Evolutionary conservation across 306 rosid species (phyloP).

Genomic region (Prunus mongolica): DNA sequence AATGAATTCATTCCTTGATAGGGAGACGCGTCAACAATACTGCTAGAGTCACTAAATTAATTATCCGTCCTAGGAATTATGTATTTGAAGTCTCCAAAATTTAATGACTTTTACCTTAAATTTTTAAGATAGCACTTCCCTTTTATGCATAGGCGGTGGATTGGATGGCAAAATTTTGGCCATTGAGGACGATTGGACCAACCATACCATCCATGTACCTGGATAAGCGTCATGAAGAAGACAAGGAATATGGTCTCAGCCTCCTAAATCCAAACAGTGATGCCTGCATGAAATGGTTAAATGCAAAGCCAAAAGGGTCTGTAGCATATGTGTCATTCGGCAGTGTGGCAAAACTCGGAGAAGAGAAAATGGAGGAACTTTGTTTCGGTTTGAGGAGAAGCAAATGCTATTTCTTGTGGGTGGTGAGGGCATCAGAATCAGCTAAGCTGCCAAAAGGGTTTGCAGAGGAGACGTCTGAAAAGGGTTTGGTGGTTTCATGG

Average conservation of each 20-base stretch:
- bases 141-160: conserved; percentile 9
- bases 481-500: conserved; percentile 4
- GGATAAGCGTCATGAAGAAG: conserved; percentile 30
- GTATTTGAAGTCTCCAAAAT: no score
- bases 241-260: conserved; percentile 23
- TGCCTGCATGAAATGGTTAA: conserved; percentile 31
- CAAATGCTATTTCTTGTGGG: conserved; percentile 20
- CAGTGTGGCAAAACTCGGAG: not conserved
- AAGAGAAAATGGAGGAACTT: conserved; percentile 21
- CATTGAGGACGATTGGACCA: conserved; percentile 42
- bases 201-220: conserved; percentile 34
- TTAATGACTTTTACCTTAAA: no score
- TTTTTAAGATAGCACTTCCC: no score
- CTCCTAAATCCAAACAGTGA: conserved; percentile 22
- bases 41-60: no score
- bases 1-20: no score
- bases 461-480: not conserved
- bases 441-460: conserved; percentile 23
- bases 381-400: conserved; percentile 14
- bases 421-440: conserved; percentile 20
- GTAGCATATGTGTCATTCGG: conserved; percentile 33
- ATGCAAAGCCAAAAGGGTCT: conserved; percentile 20
- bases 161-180: conserved; percentile 31
- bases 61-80: no score
- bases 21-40: no score